Evolutionary conservation across 257 asterid species (phyloP).

Genomic region (Cruciata laevipes): DNA sequence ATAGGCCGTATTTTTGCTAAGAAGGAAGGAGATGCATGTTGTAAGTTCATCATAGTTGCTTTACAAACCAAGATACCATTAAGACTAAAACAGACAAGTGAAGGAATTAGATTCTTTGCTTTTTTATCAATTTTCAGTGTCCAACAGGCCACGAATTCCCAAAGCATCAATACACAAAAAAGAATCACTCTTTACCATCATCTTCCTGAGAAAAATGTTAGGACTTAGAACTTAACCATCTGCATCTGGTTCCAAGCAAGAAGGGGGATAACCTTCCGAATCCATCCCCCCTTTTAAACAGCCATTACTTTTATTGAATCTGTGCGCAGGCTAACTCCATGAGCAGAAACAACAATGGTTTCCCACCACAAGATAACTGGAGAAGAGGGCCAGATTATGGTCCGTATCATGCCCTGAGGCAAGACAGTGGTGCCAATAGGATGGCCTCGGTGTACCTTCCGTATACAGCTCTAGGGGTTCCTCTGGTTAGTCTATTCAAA

Average conservation of each 20-base stretch:
- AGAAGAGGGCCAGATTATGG: constrained; percentile 11
- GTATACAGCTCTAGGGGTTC: constrained; percentile 1
- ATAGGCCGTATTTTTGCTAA: not conserved
- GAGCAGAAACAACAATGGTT: constrained; percentile 14
- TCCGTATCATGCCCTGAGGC: not conserved
- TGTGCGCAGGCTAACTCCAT: constrained; percentile 5
- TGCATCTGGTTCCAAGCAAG: not conserved
- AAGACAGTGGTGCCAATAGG: not conserved
- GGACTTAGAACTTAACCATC: not conserved
- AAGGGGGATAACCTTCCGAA: not conserved
- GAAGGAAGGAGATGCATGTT: not conserved
- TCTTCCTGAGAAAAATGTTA: constrained; percentile 1
- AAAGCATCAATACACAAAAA: constrained; percentile 9
- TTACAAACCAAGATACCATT: not conserved
- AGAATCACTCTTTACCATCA: constrained; percentile 11
- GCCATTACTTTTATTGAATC: not conserved
- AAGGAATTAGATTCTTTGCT: constrained; percentile 45
- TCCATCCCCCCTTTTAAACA: not conserved
- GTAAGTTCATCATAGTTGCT: not conserved
- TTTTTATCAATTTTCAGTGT: constrained; percentile 16
- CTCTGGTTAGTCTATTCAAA: constrained; percentile 9
- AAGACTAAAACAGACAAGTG: not conserved
- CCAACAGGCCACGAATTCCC: constrained; percentile 5
- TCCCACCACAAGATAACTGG: constrained; percentile 3
- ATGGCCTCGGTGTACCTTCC: not conserved